A percentile compares a stretch with the other conserved stretches of the same genome.
phyloP scores from a whole-genome alignment of 2,329 filamentous ascomycete species.

The Calonectria ilicicola region DNA sequence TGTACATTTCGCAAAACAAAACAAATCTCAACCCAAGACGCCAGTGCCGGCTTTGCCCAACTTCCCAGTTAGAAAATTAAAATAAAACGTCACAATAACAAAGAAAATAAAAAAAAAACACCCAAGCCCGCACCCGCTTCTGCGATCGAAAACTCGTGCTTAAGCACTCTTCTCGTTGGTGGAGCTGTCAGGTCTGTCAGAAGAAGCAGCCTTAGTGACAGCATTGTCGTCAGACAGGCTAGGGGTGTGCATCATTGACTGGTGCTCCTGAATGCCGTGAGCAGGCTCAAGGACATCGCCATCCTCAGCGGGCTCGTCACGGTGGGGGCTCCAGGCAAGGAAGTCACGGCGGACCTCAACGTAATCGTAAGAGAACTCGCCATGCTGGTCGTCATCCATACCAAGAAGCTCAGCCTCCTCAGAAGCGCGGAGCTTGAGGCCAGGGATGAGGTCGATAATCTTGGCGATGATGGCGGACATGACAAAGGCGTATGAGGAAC shows the following conservation, averaged over 20 bases:
- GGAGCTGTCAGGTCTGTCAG: constrained; percentile 30
- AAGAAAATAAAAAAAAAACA: constrained; percentile 16
- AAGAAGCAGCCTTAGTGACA: constrained; percentile 37
- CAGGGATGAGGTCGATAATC: constrained; percentile 79
- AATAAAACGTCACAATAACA: constrained; percentile 13
- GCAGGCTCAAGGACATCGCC: constrained; percentile 72
- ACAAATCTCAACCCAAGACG: constrained; percentile 35
- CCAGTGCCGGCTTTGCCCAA: constrained; percentile 42
- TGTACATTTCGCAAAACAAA: constrained; percentile 23
- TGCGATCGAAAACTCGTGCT: neutral
- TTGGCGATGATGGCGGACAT: constrained; percentile 81
- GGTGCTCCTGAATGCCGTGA: constrained; percentile 79
- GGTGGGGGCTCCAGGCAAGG: constrained; percentile 86
- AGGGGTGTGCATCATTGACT: constrained; percentile 51
- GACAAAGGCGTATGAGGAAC: constrained; percentile 76
- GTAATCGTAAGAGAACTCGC: constrained; percentile 92
- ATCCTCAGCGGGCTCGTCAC: constrained; percentile 70
- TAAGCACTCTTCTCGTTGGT: constrained; percentile 31
- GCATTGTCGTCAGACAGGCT: constrained; percentile 42
- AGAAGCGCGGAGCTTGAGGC: constrained; percentile 81
- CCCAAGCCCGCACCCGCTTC: constrained; percentile 19
- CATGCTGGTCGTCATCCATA: constrained; percentile 91
- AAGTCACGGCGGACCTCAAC: constrained; percentile 91
- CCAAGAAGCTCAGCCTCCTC: constrained; percentile 87
- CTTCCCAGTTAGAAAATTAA: constrained; percentile 20